Base-by-base conservation (phyloP, 768 basidiomycete genomes). In the Russula abietina region DNA sequence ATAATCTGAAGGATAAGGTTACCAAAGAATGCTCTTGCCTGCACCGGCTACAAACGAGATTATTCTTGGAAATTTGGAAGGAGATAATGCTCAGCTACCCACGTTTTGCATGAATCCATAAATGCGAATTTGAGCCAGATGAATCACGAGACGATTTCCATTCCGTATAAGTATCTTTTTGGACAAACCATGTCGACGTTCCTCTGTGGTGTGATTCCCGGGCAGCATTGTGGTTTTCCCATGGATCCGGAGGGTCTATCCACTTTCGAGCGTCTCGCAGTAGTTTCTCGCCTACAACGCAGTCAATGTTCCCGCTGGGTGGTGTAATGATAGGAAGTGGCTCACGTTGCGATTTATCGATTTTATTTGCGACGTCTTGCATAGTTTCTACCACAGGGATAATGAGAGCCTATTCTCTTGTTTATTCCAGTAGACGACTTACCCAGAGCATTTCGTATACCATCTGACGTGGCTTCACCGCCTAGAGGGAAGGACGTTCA, bases 21-120 rank as follows among this genome's bases (percentile, higher is more conserved):
- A 43, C 41, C 41, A 43, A 3, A 43, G 19, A 43, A 43, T 43
- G 41, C 41, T 43, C 41, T 43, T 43, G 3, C 57, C 22, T 4
- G 17, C 33, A 8, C 57, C 57, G 3, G 57, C 57, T 58, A 58
- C 24, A 16, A 26, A 58, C 8, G 16, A 49, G 16, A 49, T 16
- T 11, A 10, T 33, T 32, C n/a, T 43, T 19, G 33, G n/a, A 12
- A 8, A 6, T 12, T 12, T 22, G 12, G 32, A 32, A 4, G 9
- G 19, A 2, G 11, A 12, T 22, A 36, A 32, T 19, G 9, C 19
- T 43, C 41, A 32, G 12, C 43, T 3, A 32, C 38, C 4, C 0
- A 59, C 50, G 58, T 30, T 59, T 59, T 51, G 50, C 58, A 24
- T 43, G 28, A 12, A 59, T 26, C 58, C 58, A 59, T 52, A 59